Percentiles rank a stretch among this genome's conserved stretches.
These are phyloP conservation scores for Pilobolus umbonatus DNA, from an alignment of 192 early-diverging fungal genomes.

Conservation along the genomic window DNA sequence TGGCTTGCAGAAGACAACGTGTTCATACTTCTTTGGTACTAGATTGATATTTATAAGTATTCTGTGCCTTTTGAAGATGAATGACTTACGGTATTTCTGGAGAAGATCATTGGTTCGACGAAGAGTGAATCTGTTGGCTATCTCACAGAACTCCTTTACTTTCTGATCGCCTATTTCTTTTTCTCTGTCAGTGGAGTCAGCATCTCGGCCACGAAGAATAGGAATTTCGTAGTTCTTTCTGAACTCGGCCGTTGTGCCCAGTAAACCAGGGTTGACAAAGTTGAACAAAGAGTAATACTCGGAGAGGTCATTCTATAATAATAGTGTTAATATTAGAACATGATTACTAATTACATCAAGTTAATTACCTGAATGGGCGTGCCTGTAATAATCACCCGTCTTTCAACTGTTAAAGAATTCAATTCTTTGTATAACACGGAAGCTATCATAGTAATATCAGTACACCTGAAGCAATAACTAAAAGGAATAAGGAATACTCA, in stretches of 20 bases:
- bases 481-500: too few relatives aligned
- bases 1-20: constrained; percentile 94
- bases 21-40: constrained; percentile 95
- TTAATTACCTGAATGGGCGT: constrained; percentile 79
- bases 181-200: constrained; percentile 80
- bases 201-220: constrained; percentile 89
- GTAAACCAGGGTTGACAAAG: constrained; percentile 90
- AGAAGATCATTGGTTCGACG: constrained; percentile 93
- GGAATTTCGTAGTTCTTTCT: constrained; percentile 90
- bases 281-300: constrained; percentile 95
- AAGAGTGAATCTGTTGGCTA: constrained; percentile 96
- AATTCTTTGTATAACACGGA: constrained; percentile 28
- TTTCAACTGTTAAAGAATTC: constrained; percentile 71
- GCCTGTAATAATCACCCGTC: constrained; percentile 92
- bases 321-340: not conserved
- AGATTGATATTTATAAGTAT: too few relatives aligned
- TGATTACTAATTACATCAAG: not conserved
- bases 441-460: too few relatives aligned
- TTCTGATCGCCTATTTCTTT: constrained; percentile 75
- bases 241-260: constrained; percentile 88
- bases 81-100: constrained; percentile 97
- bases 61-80: too few relatives aligned
- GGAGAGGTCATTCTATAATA: constrained; percentile 63
- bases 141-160: constrained; percentile 73
- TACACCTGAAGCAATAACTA: too few relatives aligned